Conservation (phyloP, 192 early-diverging fungal species). For the Phycomyces blakesleeanus region DNA sequence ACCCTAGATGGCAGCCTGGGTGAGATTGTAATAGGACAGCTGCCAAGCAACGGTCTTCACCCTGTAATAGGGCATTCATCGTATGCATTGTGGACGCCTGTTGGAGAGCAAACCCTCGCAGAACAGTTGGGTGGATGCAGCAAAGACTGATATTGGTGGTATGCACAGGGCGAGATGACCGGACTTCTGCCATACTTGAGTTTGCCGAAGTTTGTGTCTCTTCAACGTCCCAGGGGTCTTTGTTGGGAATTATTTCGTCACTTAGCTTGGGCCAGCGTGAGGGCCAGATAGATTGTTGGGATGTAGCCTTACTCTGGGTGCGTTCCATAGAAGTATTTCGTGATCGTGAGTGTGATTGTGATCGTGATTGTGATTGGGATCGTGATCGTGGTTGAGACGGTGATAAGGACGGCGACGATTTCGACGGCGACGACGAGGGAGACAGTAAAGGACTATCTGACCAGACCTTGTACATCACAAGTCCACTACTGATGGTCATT, state of each 20-base stretch:
- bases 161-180: slow-evolving; percentile 11
- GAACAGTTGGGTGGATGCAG: slow-evolving; percentile 35
- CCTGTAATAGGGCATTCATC: slow-evolving; percentile 27
- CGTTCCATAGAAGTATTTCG: neutral
- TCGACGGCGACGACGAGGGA: neutral
- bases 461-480: slow-evolving; percentile 67
- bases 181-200: neutral
- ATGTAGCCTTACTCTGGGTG: neutral
- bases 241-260: slow-evolving; percentile 11
- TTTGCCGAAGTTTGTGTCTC: neutral
- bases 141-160: slow-evolving; percentile 14
- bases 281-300: neutral
- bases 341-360: too few relatives aligned
- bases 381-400: too few relatives aligned
- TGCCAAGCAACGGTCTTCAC: slow-evolving; percentile 30
- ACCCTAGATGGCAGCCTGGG: slow-evolving; percentile 25
- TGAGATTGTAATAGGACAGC: slow-evolving; percentile 28
- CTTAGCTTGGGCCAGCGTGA: slow-evolving; percentile 14
- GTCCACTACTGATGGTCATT: slow-evolving; percentile 57
- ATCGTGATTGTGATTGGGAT: too few relatives aligned
- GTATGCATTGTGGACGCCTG: slow-evolving; percentile 27
- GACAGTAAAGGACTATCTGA: slow-evolving; percentile 21
- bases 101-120: slow-evolving; percentile 21
- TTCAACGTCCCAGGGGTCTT: neutral
- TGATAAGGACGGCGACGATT: too few relatives aligned